These are phyloP conservation scores for Melastoma malabathricum DNA, from an alignment of 345 rosid species.

Conservation along the genomic window DNA sequence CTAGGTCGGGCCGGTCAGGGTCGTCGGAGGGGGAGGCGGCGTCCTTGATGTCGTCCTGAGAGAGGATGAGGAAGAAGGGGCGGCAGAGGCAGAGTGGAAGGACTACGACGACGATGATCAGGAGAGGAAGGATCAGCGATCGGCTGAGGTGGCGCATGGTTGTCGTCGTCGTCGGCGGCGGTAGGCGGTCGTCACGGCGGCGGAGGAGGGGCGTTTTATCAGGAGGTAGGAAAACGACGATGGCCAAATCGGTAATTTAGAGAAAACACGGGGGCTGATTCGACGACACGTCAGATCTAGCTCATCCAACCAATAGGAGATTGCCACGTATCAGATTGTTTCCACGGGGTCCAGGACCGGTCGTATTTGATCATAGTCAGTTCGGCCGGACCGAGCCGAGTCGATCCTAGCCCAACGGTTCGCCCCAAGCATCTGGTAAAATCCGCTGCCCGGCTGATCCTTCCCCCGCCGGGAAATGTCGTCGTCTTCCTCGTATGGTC, in stretches of 20 bases:
- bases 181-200: not conserved
- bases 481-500: constrained; percentile 8
- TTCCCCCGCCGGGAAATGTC: not conserved
- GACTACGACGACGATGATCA: constrained; percentile 5
- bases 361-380: no score
- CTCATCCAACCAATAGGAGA: no score
- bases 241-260: not conserved
- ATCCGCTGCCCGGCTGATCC: not conserved
- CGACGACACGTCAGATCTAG: no score
- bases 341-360: no score
- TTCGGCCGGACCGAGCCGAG: no score
- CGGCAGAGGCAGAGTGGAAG: constrained; percentile 34
- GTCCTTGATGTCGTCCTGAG: constrained; percentile 81
- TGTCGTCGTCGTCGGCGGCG: not conserved
- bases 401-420: no score
- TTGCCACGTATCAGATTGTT: no score
- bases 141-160: not conserved
- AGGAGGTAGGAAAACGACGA: not conserved
- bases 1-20: constrained; percentile 18
- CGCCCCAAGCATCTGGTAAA: no score
- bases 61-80: constrained; percentile 56
- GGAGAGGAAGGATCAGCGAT: not conserved
- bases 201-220: not conserved
- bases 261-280: not conserved
- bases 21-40: constrained; percentile 28